A percentile compares a stretch with the other conserved stretches of the same genome.
phyloP scores from a whole-genome alignment of 2,329 filamentous ascomycete genomes.

The Fusarium musae region DNA sequence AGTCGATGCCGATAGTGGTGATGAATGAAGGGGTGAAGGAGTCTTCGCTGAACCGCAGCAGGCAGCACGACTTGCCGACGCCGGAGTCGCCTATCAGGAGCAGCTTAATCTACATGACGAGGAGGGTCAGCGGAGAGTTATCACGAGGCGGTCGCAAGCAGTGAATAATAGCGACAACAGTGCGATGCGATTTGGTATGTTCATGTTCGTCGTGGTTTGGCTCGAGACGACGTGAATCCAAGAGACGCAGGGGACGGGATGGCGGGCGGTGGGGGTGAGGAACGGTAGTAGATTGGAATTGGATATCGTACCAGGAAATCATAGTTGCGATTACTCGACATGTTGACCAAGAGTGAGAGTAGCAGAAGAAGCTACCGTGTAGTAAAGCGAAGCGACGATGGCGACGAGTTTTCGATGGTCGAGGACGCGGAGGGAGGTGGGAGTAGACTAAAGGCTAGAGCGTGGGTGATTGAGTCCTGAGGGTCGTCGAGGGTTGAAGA shows the following conservation, averaged over 20 bases:
- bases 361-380: slow-evolving; percentile 27
- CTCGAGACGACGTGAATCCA: slow-evolving; percentile 11
- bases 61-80: slow-evolving; percentile 96
- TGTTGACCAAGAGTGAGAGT: slow-evolving; percentile 57
- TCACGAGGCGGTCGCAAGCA: background rate
- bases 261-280: slow-evolving; percentile 31
- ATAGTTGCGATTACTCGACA: slow-evolving; percentile 99
- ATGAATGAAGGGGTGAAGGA: slow-evolving; percentile 98
- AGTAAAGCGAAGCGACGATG: slow-evolving; percentile 25
- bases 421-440: background rate
- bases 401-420: slow-evolving; percentile 16
- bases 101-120: slow-evolving; percentile 82
- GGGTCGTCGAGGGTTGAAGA: slow-evolving; percentile 37
- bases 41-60: slow-evolving; percentile 96
- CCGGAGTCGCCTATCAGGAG: slow-evolving; percentile 96
- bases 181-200: background rate
- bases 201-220: slow-evolving; percentile 18
- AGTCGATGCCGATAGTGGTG: slow-evolving; percentile 99
- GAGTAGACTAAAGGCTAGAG: background rate
- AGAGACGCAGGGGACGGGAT: slow-evolving; percentile 29
- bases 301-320: slow-evolving; percentile 86
- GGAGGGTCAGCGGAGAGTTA: slow-evolving; percentile 20
- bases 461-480: slow-evolving; percentile 11
- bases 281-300: slow-evolving; percentile 19
- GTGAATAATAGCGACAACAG: background rate